Percentiles rank a stretch among this genome's conserved stretches.
These are phyloP conservation scores for Pichia exigua DNA, from an alignment of 805 yeast species.

Conservation along the genomic window DNA sequence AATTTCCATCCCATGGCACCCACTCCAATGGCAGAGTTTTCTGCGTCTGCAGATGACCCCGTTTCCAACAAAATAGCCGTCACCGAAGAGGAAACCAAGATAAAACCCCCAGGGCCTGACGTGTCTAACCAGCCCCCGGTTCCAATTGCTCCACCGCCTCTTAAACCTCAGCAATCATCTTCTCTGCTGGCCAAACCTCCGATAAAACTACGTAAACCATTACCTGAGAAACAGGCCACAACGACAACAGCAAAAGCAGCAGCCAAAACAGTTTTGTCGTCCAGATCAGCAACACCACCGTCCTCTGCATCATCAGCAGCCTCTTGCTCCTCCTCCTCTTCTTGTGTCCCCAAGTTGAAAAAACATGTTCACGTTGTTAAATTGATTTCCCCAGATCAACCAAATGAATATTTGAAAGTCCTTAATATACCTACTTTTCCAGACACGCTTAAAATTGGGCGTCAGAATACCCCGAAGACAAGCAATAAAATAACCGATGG, in stretches of 20 bases:
- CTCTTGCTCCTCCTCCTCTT: neutral
- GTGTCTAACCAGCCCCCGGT: neutral
- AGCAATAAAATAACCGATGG: constrained; percentile 72
- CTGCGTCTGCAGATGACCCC: constrained; percentile 1
- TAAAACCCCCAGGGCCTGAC: neutral
- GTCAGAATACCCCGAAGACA: constrained; percentile 68
- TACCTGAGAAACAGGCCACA: neutral
- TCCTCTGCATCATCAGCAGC: neutral
- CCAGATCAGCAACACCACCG: neutral
- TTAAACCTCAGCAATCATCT: neutral
- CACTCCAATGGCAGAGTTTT: constrained; percentile 13
- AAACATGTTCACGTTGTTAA: constrained; percentile 53
- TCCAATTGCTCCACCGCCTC: neutral
- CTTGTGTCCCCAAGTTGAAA: constrained; percentile 12
- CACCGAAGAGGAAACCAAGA: neutral
- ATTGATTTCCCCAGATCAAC: constrained; percentile 68
- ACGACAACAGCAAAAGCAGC: neutral
- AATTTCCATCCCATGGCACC: constrained; percentile 25
- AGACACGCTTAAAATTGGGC: constrained; percentile 76
- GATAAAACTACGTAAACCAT: neutral
- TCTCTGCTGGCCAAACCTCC: neutral
- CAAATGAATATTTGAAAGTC: constrained; percentile 56
- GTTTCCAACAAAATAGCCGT: neutral
- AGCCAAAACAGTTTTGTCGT: neutral
- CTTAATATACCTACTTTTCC: constrained; percentile 77